A percentile compares a stretch with the other conserved stretches of the same genome.
These are phyloP conservation scores for Paramarasmius palmivorus DNA, from an alignment of 1,284 basidiomycete species.

Conservation along the genomic window DNA sequence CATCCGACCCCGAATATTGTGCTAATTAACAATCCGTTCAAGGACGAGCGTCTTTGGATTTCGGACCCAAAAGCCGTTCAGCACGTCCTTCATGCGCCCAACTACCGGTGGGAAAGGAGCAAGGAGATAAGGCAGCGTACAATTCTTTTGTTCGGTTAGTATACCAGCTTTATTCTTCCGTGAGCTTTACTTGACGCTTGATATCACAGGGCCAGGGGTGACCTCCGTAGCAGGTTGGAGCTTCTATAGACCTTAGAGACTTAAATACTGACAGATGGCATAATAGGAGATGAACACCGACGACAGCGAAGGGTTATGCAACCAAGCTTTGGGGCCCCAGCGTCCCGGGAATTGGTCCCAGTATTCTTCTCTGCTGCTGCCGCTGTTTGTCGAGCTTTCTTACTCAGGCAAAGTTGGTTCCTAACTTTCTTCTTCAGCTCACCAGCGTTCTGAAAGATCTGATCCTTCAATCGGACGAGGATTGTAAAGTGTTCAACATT, in stretches of 20 bases:
- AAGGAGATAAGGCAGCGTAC: background rate
- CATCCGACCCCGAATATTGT: background rate
- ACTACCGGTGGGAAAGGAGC: slow-evolving; percentile 14
- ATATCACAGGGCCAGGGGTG: background rate
- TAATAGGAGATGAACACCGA: slow-evolving; percentile 17
- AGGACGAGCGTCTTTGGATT: slow-evolving; percentile 18
- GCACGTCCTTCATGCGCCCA: slow-evolving; percentile 17
- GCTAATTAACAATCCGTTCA: background rate
- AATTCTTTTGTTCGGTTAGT: slow-evolving; percentile 3
- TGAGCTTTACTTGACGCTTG: no score
- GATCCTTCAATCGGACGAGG: slow-evolving; percentile 25
- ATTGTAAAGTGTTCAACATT: slow-evolving; percentile 40
- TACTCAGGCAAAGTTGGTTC: background rate
- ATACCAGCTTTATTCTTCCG: background rate
- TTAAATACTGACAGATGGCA: background rate
- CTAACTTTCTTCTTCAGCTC: background rate
- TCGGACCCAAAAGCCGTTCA: slow-evolving; percentile 21
- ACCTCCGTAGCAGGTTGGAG: slow-evolving; percentile 6
- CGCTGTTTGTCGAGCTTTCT: background rate
- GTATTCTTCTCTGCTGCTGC: slow-evolving; percentile 11
- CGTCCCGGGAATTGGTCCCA: slow-evolving; percentile 15
- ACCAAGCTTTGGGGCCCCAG: slow-evolving; percentile 18
- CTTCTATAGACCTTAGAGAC: background rate
- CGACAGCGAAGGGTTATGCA: slow-evolving; percentile 21
- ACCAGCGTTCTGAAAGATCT: slow-evolving; percentile 8